Base-by-base conservation (phyloP, 176 grass and related monocot genomes). In the Ananas comosus region DNA sequence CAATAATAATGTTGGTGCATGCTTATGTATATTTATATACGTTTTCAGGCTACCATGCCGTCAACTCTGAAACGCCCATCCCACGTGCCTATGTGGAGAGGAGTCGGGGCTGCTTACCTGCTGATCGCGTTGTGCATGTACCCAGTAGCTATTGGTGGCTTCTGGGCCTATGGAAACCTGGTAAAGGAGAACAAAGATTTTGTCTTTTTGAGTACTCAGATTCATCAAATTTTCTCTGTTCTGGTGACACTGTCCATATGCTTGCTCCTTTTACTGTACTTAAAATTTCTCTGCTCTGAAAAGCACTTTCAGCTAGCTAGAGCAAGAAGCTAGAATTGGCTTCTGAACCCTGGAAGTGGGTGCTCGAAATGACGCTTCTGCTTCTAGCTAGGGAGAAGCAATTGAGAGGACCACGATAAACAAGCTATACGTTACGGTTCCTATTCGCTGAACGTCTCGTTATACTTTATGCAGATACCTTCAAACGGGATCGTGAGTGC, bases 81-180 rank as follows among this genome's bases (percentile, higher is more conserved):
- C 49, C 85, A 81, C 63, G 87, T 93, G 64, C 90, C 94, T 2
- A 93, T 99, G 94, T 93, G 94, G 94, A 99, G 86, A 79, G 90
- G 94, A 27, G 90, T 94, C 65, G 94, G 86, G 78, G 80, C 69
- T 10, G 95, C 95, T 49, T 99, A 94, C 52, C 23, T 64, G 51
- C 67, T 91, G 48, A 67, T 94, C 3, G 90, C 95, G 0, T 17
- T 86, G 47, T 94, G 90, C 79, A 42, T 99, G 24, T 99, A 84
- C 74, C 90, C 95, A 0, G 53, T 99, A 9, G 87, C 90, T 28
- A 82, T 94, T 10, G 87, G 90, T 59, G 95, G 95, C 58, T 99
- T 93, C 85, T 94, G 90, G 90, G 90, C 95, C 42, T 99, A 93
- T 10, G 95, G 95, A 64, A 79, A 88, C 79, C 79, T 83, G 81